A percentile compares a stretch with the other conserved stretches of the same genome.
Conservation (phyloP, 257 asterid species). For the Catharanthus roseus region DNA sequence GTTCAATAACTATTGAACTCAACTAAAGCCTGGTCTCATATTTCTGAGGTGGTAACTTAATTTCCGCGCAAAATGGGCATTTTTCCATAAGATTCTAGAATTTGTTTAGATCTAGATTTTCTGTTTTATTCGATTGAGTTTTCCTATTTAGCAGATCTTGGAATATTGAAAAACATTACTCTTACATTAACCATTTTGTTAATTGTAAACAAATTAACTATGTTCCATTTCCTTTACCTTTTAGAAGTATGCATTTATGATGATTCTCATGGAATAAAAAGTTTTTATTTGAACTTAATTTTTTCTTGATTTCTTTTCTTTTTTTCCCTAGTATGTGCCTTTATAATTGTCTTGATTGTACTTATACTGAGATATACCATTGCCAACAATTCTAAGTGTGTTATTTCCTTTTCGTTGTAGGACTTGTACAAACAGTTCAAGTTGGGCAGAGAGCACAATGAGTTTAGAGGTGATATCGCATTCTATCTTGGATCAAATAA, state of each 20-base stretch:
- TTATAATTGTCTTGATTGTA: too few relatives aligned
- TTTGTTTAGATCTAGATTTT: not conserved
- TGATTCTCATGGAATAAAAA: not conserved
- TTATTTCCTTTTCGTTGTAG: conserved; percentile 34
- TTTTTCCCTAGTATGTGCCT: not conserved
- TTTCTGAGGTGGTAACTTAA: not conserved
- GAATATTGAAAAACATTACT: not conserved
- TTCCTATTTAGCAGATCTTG: not conserved
- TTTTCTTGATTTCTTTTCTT: not conserved
- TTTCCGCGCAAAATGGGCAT: not conserved
- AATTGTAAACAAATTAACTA: not conserved
- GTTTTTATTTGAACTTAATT: not conserved
- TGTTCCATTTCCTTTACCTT: not conserved
- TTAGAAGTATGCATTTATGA: not conserved
- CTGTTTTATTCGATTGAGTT: not conserved
- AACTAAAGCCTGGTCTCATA: not conserved
- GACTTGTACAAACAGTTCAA: conserved; percentile 87
- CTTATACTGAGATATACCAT: not conserved
- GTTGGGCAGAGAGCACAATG: conserved; percentile 64
- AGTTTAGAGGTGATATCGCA: conserved; percentile 61
- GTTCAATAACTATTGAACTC: not conserved
- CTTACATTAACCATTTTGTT: not conserved
- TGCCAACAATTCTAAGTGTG: not conserved
- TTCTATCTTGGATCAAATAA: conserved; percentile 55
- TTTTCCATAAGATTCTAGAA: not conserved